A percentile compares a stretch with the other conserved stretches of the same genome.
Evolutionary conservation across 163 green algal genomes (phyloP).

Genomic region (Volvox carteri): DNA sequence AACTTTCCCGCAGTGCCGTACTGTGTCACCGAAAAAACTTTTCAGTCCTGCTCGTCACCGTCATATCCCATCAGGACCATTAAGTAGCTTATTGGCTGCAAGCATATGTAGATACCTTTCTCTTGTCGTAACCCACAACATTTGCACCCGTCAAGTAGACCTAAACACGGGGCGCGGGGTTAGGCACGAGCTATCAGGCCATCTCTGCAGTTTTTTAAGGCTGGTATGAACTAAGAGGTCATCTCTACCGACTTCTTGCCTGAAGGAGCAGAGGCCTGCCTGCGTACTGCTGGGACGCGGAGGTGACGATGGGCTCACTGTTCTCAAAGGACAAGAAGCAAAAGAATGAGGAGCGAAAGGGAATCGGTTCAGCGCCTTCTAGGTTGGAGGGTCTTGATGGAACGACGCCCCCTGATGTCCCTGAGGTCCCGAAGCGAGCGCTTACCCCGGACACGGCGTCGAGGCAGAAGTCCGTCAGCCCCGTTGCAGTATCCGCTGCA

Average conservation of each 20-base stretch:
- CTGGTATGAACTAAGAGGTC: neutral
- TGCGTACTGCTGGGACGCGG: slow-evolving; percentile 18
- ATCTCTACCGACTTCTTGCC: neutral
- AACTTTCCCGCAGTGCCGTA: neutral
- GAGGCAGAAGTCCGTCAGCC: neutral
- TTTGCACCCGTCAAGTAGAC: neutral
- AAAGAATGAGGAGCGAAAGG: neutral
- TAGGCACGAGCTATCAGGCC: neutral
- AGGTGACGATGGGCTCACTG: slow-evolving; percentile 32
- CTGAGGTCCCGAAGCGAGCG: slow-evolving; percentile 3
- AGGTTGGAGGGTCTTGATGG: slow-evolving; percentile 48
- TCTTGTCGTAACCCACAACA: neutral
- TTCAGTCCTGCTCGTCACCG: neutral
- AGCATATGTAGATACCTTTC: neutral
- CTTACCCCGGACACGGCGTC: slow-evolving; percentile 29
- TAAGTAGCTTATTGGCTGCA: neutral
- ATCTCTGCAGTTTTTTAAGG: neutral
- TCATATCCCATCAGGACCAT: neutral
- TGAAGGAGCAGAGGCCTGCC: neutral
- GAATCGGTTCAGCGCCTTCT: slow-evolving; percentile 31
- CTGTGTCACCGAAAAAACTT: neutral
- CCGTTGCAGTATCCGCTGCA: slow-evolving; percentile 9
- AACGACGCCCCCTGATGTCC: slow-evolving; percentile 19
- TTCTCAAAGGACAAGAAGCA: slow-evolving; percentile 49
- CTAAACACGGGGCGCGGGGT: neutral